Conservation (phyloP, 345 rosid genomes). For the Gossypium turneri region DNA sequence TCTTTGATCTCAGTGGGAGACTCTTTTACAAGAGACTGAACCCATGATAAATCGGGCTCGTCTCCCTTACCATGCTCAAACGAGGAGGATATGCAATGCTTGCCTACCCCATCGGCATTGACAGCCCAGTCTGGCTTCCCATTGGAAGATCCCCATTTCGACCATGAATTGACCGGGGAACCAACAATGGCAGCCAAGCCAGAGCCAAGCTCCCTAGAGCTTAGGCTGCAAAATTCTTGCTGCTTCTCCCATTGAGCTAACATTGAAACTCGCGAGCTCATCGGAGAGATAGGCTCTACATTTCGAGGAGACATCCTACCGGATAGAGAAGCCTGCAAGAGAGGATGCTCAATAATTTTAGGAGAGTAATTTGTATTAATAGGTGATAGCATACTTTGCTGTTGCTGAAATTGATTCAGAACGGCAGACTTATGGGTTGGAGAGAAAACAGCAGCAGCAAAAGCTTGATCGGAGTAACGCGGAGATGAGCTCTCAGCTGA, state of each 20-base stretch:
- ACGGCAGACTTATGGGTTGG: constrained; percentile 60
- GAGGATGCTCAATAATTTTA: constrained; percentile 57
- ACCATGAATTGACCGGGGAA: constrained; percentile 63
- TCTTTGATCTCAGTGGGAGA: constrained; percentile 59
- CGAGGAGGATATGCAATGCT: constrained; percentile 43
- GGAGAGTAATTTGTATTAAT: constrained; percentile 59
- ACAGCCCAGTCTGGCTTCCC: constrained; percentile 78
- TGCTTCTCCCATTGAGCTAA: constrained; percentile 71
- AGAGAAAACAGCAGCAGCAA: constrained; percentile 56
- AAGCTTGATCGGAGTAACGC: constrained; percentile 44
- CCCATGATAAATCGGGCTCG: constrained; percentile 92
- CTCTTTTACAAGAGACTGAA: constrained; percentile 83
- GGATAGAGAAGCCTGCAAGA: constrained; percentile 47
- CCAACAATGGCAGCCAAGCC: constrained; percentile 46
- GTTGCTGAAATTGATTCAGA: constrained; percentile 63
- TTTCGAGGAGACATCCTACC: constrained; percentile 94
- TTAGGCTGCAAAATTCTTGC: constrained; percentile 63
- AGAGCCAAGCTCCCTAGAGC: constrained; percentile 64
- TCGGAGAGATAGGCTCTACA: constrained; percentile 72
- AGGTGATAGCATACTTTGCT: constrained; percentile 71
- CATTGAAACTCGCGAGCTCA: constrained; percentile 59
- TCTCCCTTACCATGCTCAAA: constrained; percentile 55
- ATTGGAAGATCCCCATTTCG: constrained; percentile 80
- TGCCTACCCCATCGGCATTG: constrained; percentile 47
- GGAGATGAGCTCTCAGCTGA: constrained; percentile 69